These are phyloP conservation scores for Bonia amplexicaulis DNA, from an alignment of 176 grass and related monocot species.

Conservation along the genomic window DNA sequence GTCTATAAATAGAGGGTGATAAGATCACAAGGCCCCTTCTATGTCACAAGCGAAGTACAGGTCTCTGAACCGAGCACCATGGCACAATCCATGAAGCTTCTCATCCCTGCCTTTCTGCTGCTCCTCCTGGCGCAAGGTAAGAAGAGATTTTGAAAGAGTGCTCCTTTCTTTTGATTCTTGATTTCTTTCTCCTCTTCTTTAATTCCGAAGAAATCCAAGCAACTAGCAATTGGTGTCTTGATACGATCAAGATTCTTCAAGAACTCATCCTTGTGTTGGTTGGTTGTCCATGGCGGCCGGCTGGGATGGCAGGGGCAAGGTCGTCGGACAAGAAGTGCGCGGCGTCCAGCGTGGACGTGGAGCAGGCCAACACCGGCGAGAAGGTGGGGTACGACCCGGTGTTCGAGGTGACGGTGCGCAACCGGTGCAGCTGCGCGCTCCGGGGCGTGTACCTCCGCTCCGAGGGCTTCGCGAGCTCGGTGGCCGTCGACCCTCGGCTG, in stretches of 20 bases:
- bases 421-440: constrained; percentile 49
- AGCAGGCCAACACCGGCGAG: constrained; percentile 47
- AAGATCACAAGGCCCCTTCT: background rate
- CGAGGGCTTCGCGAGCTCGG: constrained; percentile 65
- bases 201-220: background rate
- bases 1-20: background rate
- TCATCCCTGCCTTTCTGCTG: constrained; percentile 12
- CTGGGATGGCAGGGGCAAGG: background rate
- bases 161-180: background rate
- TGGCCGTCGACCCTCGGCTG: constrained; percentile 48
- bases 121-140: constrained; percentile 35
- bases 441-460: constrained; percentile 37
- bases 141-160: background rate
- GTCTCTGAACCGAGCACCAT: background rate
- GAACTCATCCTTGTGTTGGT: background rate
- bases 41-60: background rate
- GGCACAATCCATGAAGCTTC: constrained; percentile 8
- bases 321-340: constrained; percentile 13
- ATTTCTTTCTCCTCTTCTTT: background rate
- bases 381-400: constrained; percentile 42
- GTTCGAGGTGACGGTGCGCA: constrained; percentile 66
- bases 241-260: background rate
- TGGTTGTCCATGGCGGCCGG: background rate
- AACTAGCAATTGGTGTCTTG: background rate
- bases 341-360: constrained; percentile 46